Evolutionary conservation across 2,329 filamentous ascomycete species (phyloP).

Genomic region (Alternaria sp.): DNA sequence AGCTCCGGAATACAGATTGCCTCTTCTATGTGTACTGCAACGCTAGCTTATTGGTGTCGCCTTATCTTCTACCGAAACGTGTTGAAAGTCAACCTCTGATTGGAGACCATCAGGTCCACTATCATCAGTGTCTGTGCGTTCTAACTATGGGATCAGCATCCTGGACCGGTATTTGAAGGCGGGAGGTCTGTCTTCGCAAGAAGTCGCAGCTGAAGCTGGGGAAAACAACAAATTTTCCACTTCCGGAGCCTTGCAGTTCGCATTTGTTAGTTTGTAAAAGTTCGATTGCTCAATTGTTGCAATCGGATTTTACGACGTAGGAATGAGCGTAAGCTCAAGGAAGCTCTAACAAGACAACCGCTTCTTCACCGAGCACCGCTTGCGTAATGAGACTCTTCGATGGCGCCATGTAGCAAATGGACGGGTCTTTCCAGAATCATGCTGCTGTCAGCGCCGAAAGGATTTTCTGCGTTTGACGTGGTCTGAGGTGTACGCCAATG

Average conservation of each 20-base stretch:
- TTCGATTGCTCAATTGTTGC: neutral
- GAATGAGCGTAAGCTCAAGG: neutral
- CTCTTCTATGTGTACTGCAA: neutral
- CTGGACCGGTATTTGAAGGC: neutral
- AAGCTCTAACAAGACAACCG: neutral
- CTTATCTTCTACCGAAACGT: neutral
- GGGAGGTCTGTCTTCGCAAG: neutral
- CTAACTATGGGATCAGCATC: neutral
- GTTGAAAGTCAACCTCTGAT: neutral
- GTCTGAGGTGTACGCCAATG: neutral
- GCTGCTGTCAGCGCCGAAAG: neutral
- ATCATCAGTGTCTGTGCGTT: neutral
- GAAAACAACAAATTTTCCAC: neutral
- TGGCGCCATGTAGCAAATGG: neutral
- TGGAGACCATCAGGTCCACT: neutral
- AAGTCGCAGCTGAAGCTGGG: neutral
- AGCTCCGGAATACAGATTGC: neutral
- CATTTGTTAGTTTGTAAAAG: neutral
- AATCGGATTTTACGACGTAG: neutral
- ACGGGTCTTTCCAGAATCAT: neutral
- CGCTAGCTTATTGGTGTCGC: neutral
- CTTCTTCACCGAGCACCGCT: neutral
- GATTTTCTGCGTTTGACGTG: neutral
- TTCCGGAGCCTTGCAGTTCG: neutral
- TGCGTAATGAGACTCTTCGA: neutral